Base-by-base conservation (phyloP, 139 green algal genomes). In the Desmodesmus armatus region DNA sequence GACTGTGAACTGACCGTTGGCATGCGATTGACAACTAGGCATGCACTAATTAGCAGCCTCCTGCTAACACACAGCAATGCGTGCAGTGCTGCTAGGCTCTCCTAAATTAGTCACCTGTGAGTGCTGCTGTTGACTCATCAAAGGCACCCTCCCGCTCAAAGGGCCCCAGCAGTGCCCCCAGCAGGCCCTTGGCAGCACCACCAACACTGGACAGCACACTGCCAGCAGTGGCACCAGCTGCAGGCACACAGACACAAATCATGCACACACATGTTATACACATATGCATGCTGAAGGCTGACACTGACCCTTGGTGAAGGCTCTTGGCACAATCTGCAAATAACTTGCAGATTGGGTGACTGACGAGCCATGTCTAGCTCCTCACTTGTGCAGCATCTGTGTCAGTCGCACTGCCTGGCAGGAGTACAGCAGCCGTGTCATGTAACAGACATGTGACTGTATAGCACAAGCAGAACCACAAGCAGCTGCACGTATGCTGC, bases 71-170 rank as follows among this genome's bases (percentile, higher is more conserved):
- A n/a, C n/a, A n/a, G n/a, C n/a, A n/a, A n/a, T n/a, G n/a, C n/a
- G n/a, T n/a, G n/a, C n/a, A n/a, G n/a, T n/a, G 21, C 58, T 1
- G 0, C 58, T 67, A 17, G 21, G 17, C 21, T 41, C 9, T 43
- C 1, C 29, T 2, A 41, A 43, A 31, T 23, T 21, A 49, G 60
- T 35, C 63, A 84, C 78, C 78, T 58, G 63, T 60, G 13, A 77
- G 63, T 9, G 33, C 78, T 39, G 78, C 78, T 5, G 63, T 73
- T 6, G n/a, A 39, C 41, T 76, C 78, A 4, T 84, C 63, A 23
- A 84, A 84, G 5, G 78, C 78, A 7, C 53, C 78, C 63, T 84
- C 62, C 44, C 66, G 66, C 62, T 84, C 78, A 62, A 84, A 74
- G 19, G 78, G 78, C 49, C 63, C 63, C 78, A 76, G 40, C 63